Evolutionary conservation across 768 basidiomycete genomes (phyloP), one percentile per base, ranked within the genome.

Genomic region (Lentinula aciculospora): DNA sequence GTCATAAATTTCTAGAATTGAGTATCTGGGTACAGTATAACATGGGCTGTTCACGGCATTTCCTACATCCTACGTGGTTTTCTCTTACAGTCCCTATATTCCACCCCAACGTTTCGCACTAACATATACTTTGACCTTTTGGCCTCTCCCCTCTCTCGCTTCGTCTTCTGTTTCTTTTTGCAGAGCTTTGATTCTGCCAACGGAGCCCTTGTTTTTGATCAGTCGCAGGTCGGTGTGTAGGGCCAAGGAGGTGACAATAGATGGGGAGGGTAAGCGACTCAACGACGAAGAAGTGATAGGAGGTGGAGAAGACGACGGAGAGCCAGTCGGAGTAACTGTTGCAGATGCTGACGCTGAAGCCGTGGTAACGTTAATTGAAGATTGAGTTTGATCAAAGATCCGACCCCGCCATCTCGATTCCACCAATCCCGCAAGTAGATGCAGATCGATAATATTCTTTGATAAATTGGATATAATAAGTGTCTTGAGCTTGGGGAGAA

Each of bases 191-290:
- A 53, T 39, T 39, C 51, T 36, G 12, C 51, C 51, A 6, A 53
- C 51, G 8, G 51, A 53, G 1, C 51, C 51, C 51, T 53, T 53
- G 51, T 53, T 53, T 39, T 53, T 53, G 25, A 53, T 53, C 2
- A 53, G 36, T 17, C 51, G 32, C 21, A 53, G 15, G 23, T 53
- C 51, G 7, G 51, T 53, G 23, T 53, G 51, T 13, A 53, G 51
- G 8, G 51, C 19, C 13, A 53, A 6, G 21, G 51, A 36, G 8
- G 51, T 23, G n/a, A 53, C 25, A 23, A 53, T 39, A 12, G 51
- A 53, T 25, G 51, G 51, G 21, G 49, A 50, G 17, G 34, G 9
- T 7, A 21, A 44, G 42, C 37, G 37, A 39, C 15, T 39, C 15
- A n/a, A 6, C 3, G 37, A 17, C 2, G 37, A 39, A 39, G 37